A percentile compares a stretch with the other conserved stretches of the same genome.
Conservation (phyloP, 108 stramenopile species). For the Fistulifera pelliculosa region DNA sequence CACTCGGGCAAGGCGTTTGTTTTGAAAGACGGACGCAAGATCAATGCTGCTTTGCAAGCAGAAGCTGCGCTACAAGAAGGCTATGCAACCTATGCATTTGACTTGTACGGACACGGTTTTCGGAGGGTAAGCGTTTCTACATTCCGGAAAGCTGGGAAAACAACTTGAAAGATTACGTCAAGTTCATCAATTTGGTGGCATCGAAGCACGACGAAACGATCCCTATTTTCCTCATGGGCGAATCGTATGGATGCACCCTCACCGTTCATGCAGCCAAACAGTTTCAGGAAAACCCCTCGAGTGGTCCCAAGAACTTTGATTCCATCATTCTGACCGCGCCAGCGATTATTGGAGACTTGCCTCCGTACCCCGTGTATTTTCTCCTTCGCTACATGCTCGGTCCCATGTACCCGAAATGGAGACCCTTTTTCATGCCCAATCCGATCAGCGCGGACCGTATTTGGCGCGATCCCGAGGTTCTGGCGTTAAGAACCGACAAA, state of each 20-base stretch:
- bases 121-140: constrained; percentile 36
- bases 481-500: constrained; percentile 6
- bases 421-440: constrained; percentile 54
- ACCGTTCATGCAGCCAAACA: constrained; percentile 23
- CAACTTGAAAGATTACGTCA: constrained; percentile 25
- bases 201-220: constrained; percentile 10
- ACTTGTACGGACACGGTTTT: constrained; percentile 44
- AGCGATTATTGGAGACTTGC: constrained; percentile 42
- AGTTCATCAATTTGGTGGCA: constrained; percentile 23
- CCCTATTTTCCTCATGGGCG: constrained; percentile 35
- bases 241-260: constrained; percentile 39
- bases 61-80: constrained; percentile 7
- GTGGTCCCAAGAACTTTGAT: constrained; percentile 21
- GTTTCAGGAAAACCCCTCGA: constrained; percentile 29
- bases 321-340: constrained; percentile 27
- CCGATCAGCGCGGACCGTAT: constrained; percentile 39
- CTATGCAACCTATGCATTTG: constrained; percentile 19
- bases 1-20: constrained; percentile 10
- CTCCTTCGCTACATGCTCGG: constrained; percentile 28
- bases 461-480: constrained; percentile 25
- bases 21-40: constrained; percentile 14
- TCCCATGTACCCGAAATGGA: constrained; percentile 30
- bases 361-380: constrained; percentile 26
- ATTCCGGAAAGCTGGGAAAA: constrained; percentile 28
- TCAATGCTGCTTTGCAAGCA: constrained; percentile 8